A percentile compares a stretch with the other conserved stretches of the same genome.
Conservation (phyloP, 176 grass and related monocot species). For the Triticum urartu region DNA sequence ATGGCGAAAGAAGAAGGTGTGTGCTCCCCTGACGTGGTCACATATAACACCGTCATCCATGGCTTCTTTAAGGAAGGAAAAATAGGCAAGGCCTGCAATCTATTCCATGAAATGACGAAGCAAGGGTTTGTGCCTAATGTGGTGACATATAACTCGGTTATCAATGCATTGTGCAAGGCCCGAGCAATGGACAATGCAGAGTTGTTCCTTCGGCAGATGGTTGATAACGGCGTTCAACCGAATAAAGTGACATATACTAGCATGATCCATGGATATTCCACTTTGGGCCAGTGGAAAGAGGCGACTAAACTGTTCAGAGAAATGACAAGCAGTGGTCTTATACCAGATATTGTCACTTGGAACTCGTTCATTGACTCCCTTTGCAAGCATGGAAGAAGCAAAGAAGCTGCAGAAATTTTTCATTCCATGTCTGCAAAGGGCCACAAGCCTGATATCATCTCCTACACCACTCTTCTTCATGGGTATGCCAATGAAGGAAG, state of each 20-base stretch:
- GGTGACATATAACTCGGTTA: not conserved
- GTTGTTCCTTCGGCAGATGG: not conserved
- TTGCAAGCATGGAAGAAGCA: not conserved
- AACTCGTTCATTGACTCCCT: not conserved
- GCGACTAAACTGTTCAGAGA: not conserved
- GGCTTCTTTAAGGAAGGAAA: not conserved
- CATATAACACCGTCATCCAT: not conserved
- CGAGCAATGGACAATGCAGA: not conserved
- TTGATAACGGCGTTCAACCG: not conserved
- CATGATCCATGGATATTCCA: constrained; percentile 1
- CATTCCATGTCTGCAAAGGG: not conserved
- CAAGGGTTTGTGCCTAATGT: not conserved
- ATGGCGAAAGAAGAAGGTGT: not conserved
- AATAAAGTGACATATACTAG: not conserved
- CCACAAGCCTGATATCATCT: not conserved
- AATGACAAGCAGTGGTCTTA: not conserved
- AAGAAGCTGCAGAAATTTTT: not conserved
- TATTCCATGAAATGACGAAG: not conserved
- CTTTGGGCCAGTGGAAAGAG: not conserved
- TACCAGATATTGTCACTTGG: not conserved
- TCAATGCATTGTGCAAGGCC: not conserved
- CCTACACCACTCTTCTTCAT: not conserved
- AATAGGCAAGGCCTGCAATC: not conserved
- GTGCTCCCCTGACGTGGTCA: not conserved
- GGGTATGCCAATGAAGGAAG: not conserved